These are phyloP conservation scores for Claviceps africana DNA, from an alignment of 2,329 filamentous ascomycete genomes.

Conservation along the genomic window DNA sequence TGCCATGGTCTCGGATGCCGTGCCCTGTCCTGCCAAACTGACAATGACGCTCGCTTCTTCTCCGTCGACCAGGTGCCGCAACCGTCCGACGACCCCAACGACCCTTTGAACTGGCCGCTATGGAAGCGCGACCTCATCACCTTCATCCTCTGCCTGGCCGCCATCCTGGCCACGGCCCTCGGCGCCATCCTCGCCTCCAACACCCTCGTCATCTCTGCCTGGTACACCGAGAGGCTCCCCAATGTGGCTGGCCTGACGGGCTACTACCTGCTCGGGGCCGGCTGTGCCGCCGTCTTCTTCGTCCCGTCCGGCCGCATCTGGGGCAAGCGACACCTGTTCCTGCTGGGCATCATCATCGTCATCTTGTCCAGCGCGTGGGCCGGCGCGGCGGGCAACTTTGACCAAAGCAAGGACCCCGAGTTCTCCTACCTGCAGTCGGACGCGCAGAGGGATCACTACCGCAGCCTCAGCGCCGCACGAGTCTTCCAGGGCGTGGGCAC, in stretches of 20 bases:
- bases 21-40: background rate
- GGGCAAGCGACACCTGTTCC: constrained; percentile 82
- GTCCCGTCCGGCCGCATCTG: constrained; percentile 80
- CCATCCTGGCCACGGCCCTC: constrained; percentile 71
- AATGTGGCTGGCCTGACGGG: constrained; percentile 70
- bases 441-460: constrained; percentile 36
- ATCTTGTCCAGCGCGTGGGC: constrained; percentile 67
- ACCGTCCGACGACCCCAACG: constrained; percentile 80
- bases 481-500: constrained; percentile 76
- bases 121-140: constrained; percentile 76
- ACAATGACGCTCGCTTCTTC: background rate
- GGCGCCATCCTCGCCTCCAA: constrained; percentile 81
- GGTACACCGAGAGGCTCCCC: constrained; percentile 55
- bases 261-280: constrained; percentile 74
- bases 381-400: constrained; percentile 42
- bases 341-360: constrained; percentile 62
- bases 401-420: background rate
- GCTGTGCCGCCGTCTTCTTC: constrained; percentile 68
- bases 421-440: constrained; percentile 1
- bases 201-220: constrained; percentile 60
- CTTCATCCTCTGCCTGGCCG: constrained; percentile 60
- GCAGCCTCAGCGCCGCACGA: constrained; percentile 60
- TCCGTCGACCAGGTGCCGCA: constrained; percentile 46
- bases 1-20: background rate
- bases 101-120: constrained; percentile 74